Evolutionary conservation across 1,284 basidiomycete species (phyloP).

Genomic region (Trametes hirsuta): DNA sequence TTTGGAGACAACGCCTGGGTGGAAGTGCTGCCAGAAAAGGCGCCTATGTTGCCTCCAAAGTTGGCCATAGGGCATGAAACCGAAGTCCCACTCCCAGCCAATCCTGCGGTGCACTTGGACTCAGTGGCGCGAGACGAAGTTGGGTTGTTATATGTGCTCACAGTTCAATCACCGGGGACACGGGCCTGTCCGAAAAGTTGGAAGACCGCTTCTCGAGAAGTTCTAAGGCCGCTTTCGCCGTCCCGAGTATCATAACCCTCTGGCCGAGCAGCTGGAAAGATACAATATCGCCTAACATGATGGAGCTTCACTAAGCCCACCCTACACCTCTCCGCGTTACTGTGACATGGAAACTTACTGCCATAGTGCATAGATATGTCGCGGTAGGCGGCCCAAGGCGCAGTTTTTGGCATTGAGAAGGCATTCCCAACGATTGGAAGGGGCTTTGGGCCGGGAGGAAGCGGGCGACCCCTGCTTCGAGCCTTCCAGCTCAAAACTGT

Average conservation of each 20-base stretch:
- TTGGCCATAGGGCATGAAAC: constrained; percentile 27
- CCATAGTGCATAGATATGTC: constrained; percentile 13
- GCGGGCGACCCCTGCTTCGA: constrained; percentile 16
- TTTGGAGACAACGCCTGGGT: constrained; percentile 18
- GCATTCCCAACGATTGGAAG: constrained; percentile 18
- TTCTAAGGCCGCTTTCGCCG: constrained; percentile 16
- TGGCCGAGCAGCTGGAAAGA: constrained; percentile 21
- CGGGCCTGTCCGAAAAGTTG: constrained; percentile 26
- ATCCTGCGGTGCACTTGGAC: constrained; percentile 10
- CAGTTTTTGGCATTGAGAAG: constrained; percentile 12
- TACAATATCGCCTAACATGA: constrained; percentile 24
- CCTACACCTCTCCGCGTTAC: no score
- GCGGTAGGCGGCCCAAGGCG: constrained; percentile 11
- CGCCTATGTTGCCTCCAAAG: constrained; percentile 24
- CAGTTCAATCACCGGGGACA: constrained; percentile 26
- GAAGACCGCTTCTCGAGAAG: constrained; percentile 29
- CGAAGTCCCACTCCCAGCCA: constrained; percentile 25
- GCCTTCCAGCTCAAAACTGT: constrained; percentile 10
- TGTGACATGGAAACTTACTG: neutral
- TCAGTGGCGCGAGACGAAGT: neutral
- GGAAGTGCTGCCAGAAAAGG: constrained; percentile 29
- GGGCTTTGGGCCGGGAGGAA: constrained; percentile 17
- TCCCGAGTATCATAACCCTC: constrained; percentile 16
- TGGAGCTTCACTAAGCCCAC: neutral
- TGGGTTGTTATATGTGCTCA: neutral